These are phyloP conservation scores for Penicillium concentricum DNA, from an alignment of 2,329 filamentous ascomycete genomes.

Conservation along the genomic window DNA sequence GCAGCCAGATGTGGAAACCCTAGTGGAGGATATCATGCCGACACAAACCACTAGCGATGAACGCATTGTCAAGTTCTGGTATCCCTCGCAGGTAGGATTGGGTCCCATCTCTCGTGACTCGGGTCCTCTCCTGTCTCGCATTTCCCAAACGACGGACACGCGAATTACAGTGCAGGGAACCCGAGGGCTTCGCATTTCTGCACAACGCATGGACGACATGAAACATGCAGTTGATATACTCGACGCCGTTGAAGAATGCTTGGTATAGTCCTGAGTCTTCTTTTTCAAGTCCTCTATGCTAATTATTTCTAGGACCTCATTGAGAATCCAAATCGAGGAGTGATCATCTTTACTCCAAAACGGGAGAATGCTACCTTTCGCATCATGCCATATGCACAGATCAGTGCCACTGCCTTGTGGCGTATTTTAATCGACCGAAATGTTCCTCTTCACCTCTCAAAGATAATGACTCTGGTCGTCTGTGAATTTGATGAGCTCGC, in stretches of 20 bases:
- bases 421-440: background rate
- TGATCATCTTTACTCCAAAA: background rate
- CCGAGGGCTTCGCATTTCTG: background rate
- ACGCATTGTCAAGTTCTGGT: background rate
- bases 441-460: background rate
- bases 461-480: background rate
- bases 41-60: background rate
- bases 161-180: background rate
- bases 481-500: background rate
- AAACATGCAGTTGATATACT: background rate
- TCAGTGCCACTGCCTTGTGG: background rate
- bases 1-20: background rate
- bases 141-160: background rate
- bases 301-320: conserved; percentile 1
- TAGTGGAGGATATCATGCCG: background rate
- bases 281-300: background rate
- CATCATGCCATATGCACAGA: background rate
- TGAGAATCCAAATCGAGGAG: background rate
- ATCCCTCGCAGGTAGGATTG: background rate
- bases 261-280: background rate
- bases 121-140: background rate
- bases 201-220: background rate
- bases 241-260: background rate
- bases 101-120: background rate
- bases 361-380: background rate